These are phyloP conservation scores for Diaporthe citri DNA, from an alignment of 2,329 filamentous ascomycete genomes.

Conservation along the genomic window DNA sequence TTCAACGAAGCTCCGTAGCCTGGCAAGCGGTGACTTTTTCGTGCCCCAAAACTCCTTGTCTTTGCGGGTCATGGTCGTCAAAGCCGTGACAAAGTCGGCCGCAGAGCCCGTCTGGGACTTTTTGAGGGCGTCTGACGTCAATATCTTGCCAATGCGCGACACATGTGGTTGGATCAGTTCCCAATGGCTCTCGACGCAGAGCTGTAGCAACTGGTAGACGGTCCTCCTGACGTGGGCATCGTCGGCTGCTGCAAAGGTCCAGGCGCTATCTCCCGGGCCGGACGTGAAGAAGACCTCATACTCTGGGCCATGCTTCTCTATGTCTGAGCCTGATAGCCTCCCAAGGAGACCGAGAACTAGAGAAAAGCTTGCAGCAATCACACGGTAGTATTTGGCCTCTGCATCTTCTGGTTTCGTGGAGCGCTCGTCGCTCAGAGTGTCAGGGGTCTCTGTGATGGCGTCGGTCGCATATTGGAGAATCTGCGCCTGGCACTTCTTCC, in stretches of 20 bases:
- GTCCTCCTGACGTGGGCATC: slow-evolving; percentile 66
- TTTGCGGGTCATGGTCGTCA: slow-evolving; percentile 74
- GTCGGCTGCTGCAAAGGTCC: slow-evolving; percentile 75
- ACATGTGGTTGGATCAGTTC: slow-evolving; percentile 63
- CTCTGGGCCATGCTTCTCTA: slow-evolving; percentile 69
- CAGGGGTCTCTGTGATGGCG: slow-evolving; percentile 82
- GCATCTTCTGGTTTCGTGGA: slow-evolving; percentile 87
- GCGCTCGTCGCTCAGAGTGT: slow-evolving; percentile 90
- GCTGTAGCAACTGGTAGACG: slow-evolving; percentile 63
- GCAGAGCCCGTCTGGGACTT: slow-evolving; percentile 81
- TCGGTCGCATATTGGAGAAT: slow-evolving; percentile 87
- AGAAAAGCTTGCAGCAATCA: slow-evolving; percentile 69
- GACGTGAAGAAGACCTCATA: slow-evolving; percentile 77
- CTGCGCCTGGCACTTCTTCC: slow-evolving; percentile 82
- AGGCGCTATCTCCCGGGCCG: slow-evolving; percentile 65
- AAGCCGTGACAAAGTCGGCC: slow-evolving; percentile 74
- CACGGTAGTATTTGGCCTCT: slow-evolving; percentile 85
- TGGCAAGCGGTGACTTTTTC: slow-evolving; percentile 66
- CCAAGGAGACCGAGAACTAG: slow-evolving; percentile 67
- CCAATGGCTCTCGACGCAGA: slow-evolving; percentile 61
- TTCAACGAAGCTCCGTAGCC: slow-evolving; percentile 80
- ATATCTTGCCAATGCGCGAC: slow-evolving; percentile 64
- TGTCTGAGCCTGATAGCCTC: slow-evolving; percentile 62
- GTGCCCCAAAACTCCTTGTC: slow-evolving; percentile 82
- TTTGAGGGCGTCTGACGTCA: slow-evolving; percentile 81